Conservation (phyloP, 208 protist genomes). For the Leishmania major region DNA sequence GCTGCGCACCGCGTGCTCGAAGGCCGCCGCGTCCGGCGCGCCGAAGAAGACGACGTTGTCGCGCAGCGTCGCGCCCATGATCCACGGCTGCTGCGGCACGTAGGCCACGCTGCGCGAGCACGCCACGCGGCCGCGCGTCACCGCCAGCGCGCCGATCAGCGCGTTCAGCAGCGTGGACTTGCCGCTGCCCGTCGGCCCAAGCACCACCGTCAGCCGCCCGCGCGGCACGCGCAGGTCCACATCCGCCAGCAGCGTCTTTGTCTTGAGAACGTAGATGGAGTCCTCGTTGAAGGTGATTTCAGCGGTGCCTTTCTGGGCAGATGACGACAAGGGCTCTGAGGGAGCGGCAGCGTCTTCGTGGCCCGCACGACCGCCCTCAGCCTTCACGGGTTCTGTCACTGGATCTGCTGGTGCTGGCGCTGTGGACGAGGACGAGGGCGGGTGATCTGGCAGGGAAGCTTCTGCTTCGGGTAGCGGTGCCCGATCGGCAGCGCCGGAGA, state of each 20-base stretch:
- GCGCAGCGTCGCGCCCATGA: constrained; percentile 87
- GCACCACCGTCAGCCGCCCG: constrained; percentile 48
- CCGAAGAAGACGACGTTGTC: constrained; percentile 94
- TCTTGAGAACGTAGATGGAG: constrained; percentile 3
- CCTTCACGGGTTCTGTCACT: neutral
- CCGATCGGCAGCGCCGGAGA: neutral
- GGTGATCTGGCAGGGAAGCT: neutral
- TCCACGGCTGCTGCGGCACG: constrained; percentile 90
- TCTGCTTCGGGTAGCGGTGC: neutral
- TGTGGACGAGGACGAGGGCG: neutral
- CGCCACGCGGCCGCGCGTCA: constrained; percentile 38
- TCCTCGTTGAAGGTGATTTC: constrained; percentile 20
- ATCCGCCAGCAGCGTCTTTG: constrained; percentile 19
- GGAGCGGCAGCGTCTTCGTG: neutral
- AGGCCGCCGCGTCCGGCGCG: constrained; percentile 44
- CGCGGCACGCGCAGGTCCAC: constrained; percentile 27
- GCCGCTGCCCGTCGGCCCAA: constrained; percentile 54
- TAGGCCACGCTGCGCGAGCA: constrained; percentile 67
- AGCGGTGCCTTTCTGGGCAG: constrained; percentile 7
- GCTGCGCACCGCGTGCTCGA: constrained; percentile 50
- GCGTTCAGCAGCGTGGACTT: constrained; percentile 62
- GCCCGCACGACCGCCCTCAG: neutral
- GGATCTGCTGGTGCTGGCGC: neutral
- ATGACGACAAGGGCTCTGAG: neutral
- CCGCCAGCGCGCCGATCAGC: constrained; percentile 44